A percentile compares a stretch with the other conserved stretches of the same genome.
phyloP scores from a whole-genome alignment of 257 asterid genomes.

The Galeopsis tetrahit region DNA sequence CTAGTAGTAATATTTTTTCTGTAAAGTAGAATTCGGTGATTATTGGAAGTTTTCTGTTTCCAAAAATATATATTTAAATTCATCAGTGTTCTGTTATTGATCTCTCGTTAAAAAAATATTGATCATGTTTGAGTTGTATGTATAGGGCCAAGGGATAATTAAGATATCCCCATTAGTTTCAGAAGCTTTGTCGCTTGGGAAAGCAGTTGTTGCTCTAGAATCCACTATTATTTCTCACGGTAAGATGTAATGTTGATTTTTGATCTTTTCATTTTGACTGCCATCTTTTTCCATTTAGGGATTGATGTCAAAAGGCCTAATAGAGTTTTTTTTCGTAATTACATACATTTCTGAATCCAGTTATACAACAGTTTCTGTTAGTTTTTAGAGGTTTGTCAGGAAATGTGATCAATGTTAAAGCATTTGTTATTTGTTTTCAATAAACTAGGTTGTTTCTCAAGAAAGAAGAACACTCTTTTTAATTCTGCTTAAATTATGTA shows the following conservation, averaged over 20 bases:
- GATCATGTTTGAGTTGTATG: slow-evolving; percentile 13
- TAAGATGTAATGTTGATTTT: slow-evolving; percentile 27
- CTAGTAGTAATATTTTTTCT: neutral
- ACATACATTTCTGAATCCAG: neutral
- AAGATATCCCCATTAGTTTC: slow-evolving; percentile 77
- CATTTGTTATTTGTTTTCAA: neutral
- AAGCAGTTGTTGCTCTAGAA: slow-evolving; percentile 92
- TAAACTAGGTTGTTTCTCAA: neutral
- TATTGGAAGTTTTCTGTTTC: neutral
- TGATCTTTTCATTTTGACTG: neutral
- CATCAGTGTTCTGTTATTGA: too few species aligned
- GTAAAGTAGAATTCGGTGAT: neutral
- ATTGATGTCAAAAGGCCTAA: too few species aligned
- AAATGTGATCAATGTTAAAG: neutral
- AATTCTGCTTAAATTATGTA: neutral
- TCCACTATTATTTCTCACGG: slow-evolving; percentile 97
- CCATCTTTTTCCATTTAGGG: neutral
- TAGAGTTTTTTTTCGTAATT: neutral
- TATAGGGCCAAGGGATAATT: slow-evolving; percentile 45
- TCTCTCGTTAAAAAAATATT: neutral
- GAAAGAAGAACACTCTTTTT: neutral
- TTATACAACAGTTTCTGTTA: neutral
- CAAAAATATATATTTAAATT: neutral
- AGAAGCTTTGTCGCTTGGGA: slow-evolving; percentile 76
- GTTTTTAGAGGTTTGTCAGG: neutral